Evolutionary conservation across 2,329 filamentous ascomycete species (phyloP).

Genomic region (Xylaria multiplex): DNA sequence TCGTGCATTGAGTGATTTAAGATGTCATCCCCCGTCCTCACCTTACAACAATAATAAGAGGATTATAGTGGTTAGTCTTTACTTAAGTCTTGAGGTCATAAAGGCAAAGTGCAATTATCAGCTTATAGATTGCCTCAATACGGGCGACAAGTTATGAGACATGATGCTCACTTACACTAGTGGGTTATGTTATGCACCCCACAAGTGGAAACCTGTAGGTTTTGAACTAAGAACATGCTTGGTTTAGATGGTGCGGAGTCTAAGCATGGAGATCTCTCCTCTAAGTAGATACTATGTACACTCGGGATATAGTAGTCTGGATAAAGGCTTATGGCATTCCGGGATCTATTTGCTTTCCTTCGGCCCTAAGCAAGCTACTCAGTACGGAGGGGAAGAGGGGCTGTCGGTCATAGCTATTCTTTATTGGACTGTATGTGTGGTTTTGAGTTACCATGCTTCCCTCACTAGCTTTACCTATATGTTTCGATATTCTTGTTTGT

Average conservation of each 20-base stretch:
- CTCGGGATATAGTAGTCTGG: neutral
- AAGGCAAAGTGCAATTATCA: no score
- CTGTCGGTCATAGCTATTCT: no score
- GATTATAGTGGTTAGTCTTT: neutral
- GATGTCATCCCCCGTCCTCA: neutral
- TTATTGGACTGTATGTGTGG: no score
- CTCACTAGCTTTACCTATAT: neutral
- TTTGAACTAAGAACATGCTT: neutral
- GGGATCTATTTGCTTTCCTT: neutral
- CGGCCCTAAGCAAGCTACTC: neutral
- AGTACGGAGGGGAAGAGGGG: no score
- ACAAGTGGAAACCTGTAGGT: neutral
- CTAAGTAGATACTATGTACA: neutral
- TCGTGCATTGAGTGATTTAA: neutral
- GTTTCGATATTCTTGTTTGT: neutral
- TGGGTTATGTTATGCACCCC: conserved; percentile 10
- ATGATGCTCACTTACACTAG: neutral
- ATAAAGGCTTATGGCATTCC: neutral
- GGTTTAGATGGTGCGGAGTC: neutral
- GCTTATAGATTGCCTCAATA: no score
- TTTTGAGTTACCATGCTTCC: no score
- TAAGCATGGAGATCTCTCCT: neutral
- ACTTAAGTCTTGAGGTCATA: neutral
- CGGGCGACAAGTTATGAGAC: no score
- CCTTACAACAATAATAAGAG: neutral